phyloP scores from a whole-genome alignment of 129 eudicot species.

The Saposhnikovia divaricata region DNA sequence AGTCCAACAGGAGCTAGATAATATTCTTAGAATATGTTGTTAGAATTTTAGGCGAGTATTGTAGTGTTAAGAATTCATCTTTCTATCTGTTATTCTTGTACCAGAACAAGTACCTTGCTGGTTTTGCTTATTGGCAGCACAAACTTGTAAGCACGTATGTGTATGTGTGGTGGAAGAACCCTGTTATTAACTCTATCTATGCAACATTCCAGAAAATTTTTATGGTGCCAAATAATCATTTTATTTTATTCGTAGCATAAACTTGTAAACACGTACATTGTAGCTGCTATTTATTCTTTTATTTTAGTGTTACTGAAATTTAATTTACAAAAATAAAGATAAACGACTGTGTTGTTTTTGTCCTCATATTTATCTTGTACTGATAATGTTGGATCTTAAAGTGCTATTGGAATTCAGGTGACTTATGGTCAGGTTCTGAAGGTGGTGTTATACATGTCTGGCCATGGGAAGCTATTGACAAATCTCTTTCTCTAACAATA shows the following conservation, averaged over 20 bases:
- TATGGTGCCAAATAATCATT: too few relatives aligned
- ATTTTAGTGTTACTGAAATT: not conserved
- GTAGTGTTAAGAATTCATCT: not conserved
- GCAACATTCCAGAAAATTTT: too few relatives aligned
- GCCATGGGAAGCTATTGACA: slow-evolving; percentile 63
- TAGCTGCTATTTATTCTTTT: not conserved
- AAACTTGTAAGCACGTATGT: not conserved
- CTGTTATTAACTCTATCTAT: too few relatives aligned
- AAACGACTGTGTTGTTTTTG: not conserved
- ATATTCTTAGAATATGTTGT: not conserved
- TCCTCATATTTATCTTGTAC: not conserved
- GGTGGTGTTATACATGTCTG: slow-evolving; percentile 45
- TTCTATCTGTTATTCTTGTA: not conserved
- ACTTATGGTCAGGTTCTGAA: slow-evolving; percentile 57
- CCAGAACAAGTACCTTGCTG: not conserved
- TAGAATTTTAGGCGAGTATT: not conserved
- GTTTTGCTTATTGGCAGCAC: not conserved
- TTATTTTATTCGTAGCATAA: not conserved
- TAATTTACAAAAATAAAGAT: not conserved
- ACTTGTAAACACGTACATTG: not conserved
- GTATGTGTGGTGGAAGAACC: not conserved
- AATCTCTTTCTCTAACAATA: slow-evolving; percentile 42
- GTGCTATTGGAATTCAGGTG: slow-evolving; percentile 53
- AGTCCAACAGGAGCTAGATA: not conserved
- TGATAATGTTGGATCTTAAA: not conserved